These are phyloP conservation scores for Microdochium paspali DNA, from an alignment of 2,329 filamentous ascomycete species.

Conservation along the genomic window DNA sequence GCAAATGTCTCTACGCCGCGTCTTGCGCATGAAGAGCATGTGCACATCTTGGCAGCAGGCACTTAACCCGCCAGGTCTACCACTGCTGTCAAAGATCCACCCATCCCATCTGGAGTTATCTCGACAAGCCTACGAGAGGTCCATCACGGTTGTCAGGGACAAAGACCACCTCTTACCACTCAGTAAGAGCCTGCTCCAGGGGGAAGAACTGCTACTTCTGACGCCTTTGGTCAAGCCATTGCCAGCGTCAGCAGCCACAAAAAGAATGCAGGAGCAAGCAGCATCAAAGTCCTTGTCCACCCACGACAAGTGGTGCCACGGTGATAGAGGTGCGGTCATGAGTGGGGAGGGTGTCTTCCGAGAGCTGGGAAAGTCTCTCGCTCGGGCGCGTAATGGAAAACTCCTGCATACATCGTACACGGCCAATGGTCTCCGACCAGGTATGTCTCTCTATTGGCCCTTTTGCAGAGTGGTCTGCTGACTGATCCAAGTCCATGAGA, in stretches of 20 bases:
- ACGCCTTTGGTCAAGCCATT: conserved; percentile 86
- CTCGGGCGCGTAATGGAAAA: conserved; percentile 75
- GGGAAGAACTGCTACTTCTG: conserved; percentile 81
- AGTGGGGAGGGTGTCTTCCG: conserved; percentile 89
- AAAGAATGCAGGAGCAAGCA: conserved; percentile 52
- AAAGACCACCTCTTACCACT: conserved; percentile 78
- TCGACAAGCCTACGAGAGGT: conserved; percentile 79
- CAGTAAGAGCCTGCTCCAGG: conserved; percentile 68
- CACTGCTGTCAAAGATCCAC: conserved; percentile 70
- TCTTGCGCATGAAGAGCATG: conserved; percentile 70
- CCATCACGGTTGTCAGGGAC: conserved; percentile 87
- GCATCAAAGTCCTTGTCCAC: conserved; percentile 25
- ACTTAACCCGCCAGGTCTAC: conserved; percentile 74
- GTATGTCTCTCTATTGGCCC: conserved; percentile 19
- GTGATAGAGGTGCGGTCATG: conserved; percentile 61
- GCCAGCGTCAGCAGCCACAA: conserved; percentile 79
- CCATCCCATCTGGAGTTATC: conserved; percentile 75
- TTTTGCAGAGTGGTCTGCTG: conserved; percentile 3
- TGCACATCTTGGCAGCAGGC: conserved; percentile 90
- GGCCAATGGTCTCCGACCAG: conserved; percentile 78
- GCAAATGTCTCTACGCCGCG: conserved; percentile 67
- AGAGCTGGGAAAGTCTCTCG: conserved; percentile 80
- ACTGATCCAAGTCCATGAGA: conserved; percentile 61
- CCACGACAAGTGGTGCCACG: conserved; percentile 47
- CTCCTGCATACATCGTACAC: conserved; percentile 93